Evolutionary conservation across 768 basidiomycete species (phyloP).

Genomic region (Psilocybe subaeruginosa): DNA sequence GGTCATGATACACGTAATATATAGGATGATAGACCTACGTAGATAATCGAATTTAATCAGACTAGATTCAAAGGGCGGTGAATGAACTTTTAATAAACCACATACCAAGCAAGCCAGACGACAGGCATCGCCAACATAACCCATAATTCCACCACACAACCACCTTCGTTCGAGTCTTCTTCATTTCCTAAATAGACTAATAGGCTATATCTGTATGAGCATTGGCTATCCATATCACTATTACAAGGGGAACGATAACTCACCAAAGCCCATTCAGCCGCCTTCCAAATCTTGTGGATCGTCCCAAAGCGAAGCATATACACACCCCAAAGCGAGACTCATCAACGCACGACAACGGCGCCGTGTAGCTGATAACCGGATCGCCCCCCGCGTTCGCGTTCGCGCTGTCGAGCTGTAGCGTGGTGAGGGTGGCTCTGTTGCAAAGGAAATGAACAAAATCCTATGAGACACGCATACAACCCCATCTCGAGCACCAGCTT

Average conservation of each 20-base stretch:
- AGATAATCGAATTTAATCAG: no score
- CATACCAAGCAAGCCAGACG: constrained; percentile 59
- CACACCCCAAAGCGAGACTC: constrained; percentile 24
- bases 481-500: constrained; percentile 39
- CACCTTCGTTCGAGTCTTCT: constrained; percentile 21
- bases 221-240: no score
- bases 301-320: constrained; percentile 40
- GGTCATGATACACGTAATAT: constrained; percentile 56
- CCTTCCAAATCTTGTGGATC: no score
- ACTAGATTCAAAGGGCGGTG: no score
- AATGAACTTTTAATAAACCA: not conserved
- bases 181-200: constrained; percentile 46
- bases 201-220: no score
- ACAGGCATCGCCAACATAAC: constrained; percentile 61
- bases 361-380: constrained; percentile 51
- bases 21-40: constrained; percentile 49
- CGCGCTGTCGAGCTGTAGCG: constrained; percentile 32
- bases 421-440: constrained; percentile 32
- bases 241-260: constrained; percentile 28
- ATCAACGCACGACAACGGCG: no score
- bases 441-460: constrained; percentile 30
- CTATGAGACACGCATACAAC: constrained; percentile 22
- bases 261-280: constrained; percentile 21
- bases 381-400: constrained; percentile 31
- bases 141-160: constrained; percentile 60